Percentiles rank a stretch among this genome's conserved stretches.
These are phyloP conservation scores for Aegilops sharonensis DNA, from an alignment of 176 grass and related monocot species.

Conservation along the genomic window DNA sequence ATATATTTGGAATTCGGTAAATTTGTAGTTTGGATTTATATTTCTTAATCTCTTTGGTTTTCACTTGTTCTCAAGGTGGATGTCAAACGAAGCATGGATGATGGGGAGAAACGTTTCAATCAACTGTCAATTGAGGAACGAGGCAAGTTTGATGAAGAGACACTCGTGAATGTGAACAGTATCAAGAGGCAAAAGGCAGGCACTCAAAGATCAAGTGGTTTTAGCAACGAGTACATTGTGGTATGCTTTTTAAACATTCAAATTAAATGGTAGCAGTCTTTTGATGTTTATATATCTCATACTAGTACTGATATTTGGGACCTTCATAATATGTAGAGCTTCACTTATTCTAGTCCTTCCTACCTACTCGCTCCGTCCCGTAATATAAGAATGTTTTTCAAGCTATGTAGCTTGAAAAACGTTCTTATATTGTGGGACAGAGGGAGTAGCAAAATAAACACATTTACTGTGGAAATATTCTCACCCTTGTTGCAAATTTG, in stretches of 20 bases:
- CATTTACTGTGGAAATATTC: no score
- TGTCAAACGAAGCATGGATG: slow-evolving; percentile 83
- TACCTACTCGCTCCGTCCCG: neutral
- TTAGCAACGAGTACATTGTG: slow-evolving; percentile 99
- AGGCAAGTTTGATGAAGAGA: slow-evolving; percentile 99
- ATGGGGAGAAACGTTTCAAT: slow-evolving; percentile 95
- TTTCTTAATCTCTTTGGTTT: neutral
- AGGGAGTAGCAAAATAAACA: no score
- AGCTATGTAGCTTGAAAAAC: no score
- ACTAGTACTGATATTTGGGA: neutral
- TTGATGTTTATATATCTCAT: neutral
- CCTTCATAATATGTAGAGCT: neutral
- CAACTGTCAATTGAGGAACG: slow-evolving; percentile 97
- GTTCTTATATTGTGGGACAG: no score
- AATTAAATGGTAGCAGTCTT: neutral
- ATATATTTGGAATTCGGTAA: neutral
- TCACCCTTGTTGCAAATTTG: no score
- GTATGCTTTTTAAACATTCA: slow-evolving; percentile 42
- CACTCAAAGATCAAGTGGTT: slow-evolving; percentile 58
- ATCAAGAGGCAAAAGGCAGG: slow-evolving; percentile 85
- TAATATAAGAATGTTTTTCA: no score
- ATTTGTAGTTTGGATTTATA: slow-evolving; percentile 13
- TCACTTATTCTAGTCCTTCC: neutral
- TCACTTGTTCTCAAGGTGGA: slow-evolving; percentile 66
- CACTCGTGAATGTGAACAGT: slow-evolving; percentile 94